These are phyloP conservation scores for Trametes maxima DNA, from an alignment of 768 basidiomycete species.

Conservation along the genomic window DNA sequence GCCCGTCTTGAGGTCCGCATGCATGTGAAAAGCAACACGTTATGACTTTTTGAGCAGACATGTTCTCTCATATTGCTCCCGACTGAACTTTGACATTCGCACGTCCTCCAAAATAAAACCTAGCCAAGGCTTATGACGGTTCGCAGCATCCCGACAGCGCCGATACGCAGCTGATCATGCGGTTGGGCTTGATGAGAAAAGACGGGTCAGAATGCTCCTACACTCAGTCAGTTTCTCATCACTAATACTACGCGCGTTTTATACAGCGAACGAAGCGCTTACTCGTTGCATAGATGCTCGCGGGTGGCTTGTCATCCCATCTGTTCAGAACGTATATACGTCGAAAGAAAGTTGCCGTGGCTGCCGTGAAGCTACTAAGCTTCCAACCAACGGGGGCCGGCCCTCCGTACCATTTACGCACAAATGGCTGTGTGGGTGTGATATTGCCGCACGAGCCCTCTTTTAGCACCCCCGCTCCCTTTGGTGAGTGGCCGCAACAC, in stretches of 20 bases:
- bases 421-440: not conserved
- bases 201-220: not conserved
- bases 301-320: too few species aligned
- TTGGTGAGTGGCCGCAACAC: conserved; percentile 1
- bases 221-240: not conserved
- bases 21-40: conserved; percentile 5
- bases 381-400: too few species aligned
- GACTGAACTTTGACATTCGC: conserved; percentile 8
- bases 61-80: not conserved
- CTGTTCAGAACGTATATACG: too few species aligned
- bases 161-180: conserved; percentile 2
- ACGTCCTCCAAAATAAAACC: conserved; percentile 8
- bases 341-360: too few species aligned
- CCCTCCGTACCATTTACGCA: not conserved
- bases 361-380: too few species aligned
- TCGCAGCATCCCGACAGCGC: not conserved
- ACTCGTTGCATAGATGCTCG: not conserved
- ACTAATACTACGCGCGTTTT: not conserved
- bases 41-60: not conserved
- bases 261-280: not conserved
- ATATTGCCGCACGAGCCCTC: not conserved
- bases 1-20: not conserved
- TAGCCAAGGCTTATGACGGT: not conserved
- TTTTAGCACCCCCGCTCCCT: conserved; percentile 12
- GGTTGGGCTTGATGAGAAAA: conserved; percentile 2